Conservation (phyloP, 2,329 filamentous ascomycete species). For the Exophiala alcalophila region DNA sequence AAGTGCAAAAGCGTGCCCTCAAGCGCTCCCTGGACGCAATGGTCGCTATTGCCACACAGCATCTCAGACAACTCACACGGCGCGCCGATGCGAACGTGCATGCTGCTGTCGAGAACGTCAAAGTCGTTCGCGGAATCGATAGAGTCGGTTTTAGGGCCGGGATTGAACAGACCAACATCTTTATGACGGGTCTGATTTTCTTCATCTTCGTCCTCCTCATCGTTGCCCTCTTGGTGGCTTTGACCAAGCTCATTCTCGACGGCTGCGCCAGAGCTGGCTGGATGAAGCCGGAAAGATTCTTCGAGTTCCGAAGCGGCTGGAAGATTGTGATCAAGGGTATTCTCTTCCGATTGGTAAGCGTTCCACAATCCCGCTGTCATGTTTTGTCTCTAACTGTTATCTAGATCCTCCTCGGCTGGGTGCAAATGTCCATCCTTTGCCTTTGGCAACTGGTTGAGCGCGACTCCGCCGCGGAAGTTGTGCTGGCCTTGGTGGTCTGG, state of each 20-base stretch:
- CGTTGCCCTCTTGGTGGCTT: constrained; percentile 67
- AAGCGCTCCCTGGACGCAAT: constrained; percentile 47
- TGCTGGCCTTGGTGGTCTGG: constrained; percentile 85
- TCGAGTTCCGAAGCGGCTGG: constrained; percentile 94
- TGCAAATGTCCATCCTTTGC: constrained; percentile 84
- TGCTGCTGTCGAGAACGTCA: constrained; percentile 52
- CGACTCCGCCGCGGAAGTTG: constrained; percentile 81
- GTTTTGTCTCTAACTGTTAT: no score
- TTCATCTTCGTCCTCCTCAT: constrained; percentile 80
- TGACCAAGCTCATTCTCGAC: constrained; percentile 81
- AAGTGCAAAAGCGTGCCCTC: constrained; percentile 62
- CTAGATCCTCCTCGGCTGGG: constrained; percentile 78
- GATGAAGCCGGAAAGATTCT: constrained; percentile 82
- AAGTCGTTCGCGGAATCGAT: constrained; percentile 73
- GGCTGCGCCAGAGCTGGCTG: constrained; percentile 68
- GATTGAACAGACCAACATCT: constrained; percentile 89
- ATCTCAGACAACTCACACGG: constrained; percentile 45
- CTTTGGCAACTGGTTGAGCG: constrained; percentile 87
- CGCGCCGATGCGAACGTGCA: constrained; percentile 47
- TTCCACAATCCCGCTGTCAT: background rate
- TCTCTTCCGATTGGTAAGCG: constrained; percentile 70
- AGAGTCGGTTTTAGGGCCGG: constrained; percentile 80
- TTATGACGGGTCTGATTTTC: constrained; percentile 86
- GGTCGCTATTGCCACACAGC: constrained; percentile 23
- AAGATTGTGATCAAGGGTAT: constrained; percentile 89